Base-by-base conservation (phyloP, 495 filamentous ascomycete species). In the Penicillium soppii region DNA sequence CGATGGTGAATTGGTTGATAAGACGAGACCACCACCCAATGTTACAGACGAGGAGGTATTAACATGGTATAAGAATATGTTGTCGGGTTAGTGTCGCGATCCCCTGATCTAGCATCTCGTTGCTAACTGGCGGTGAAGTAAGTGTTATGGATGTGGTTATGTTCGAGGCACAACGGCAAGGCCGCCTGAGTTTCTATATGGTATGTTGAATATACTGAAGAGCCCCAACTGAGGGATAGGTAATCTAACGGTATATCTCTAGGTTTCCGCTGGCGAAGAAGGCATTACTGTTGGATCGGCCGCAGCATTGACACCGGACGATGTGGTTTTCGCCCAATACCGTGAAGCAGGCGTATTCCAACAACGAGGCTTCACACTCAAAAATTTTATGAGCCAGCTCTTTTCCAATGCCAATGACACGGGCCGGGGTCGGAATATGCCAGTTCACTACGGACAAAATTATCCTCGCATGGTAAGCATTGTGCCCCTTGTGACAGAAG, bases 121-220 rank as follows among this genome's bases (percentile, higher is more conserved):
- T 15, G 26, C 57, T 65, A 50, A 57, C 52, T 12, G 19, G n/a
- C 36, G 20, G 3, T 30, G 36, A 41, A 79, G 85, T 97, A 49
- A 92, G 85, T 57, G 86, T 95, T 52, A 94, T 97, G 91, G 92
- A 97, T 64, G 67, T 91, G 33, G 86, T 97, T 52, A 95, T 95
- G 90, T 94, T 91, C 59, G 89, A 97, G 63, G 89, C 89, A 13
- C 87, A 90, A 56, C 66, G 87, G 41, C 87, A 90, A 58, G 87
- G 92, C 30, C 81, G 91, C 7, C 65, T 99, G 41, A 91, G 85
- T 66, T 99, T 99, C 71, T 99, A 97, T 62, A 97, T 99, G 90
- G 91, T 84, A 75, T 32, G 54, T 39, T n/a, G 1, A 17, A 10
- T 8, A 6, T 4, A 0, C 1, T 1, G 19, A 23, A 20, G n/a